Percentiles rank a stretch among this genome's conserved stretches.
These are phyloP conservation scores for Aspergillus hiratsukae DNA, from an alignment of 2,329 filamentous ascomycete genomes.

Conservation along the genomic window DNA sequence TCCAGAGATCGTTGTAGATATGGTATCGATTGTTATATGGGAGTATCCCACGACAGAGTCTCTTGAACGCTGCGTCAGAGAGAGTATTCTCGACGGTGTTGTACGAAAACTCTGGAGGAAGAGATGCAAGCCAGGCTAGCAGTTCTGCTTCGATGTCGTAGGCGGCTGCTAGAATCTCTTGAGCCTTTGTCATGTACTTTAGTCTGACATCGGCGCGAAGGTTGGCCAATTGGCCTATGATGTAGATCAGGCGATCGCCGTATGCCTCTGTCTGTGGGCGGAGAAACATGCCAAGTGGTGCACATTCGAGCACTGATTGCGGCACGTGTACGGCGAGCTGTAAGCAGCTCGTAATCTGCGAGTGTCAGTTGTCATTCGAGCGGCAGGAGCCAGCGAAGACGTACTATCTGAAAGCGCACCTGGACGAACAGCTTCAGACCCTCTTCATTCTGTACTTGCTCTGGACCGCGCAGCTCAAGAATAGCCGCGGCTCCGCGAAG, in stretches of 20 bases:
- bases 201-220: slow-evolving; percentile 31
- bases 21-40: slow-evolving; percentile 52
- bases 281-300: slow-evolving; percentile 26
- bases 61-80: slow-evolving; percentile 34
- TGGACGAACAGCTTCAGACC: slow-evolving; percentile 53
- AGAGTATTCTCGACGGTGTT: slow-evolving; percentile 19
- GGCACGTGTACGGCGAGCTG: slow-evolving; percentile 29
- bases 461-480: slow-evolving; percentile 42
- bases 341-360: slow-evolving; percentile 34
- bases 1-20: slow-evolving; percentile 51
- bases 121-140: slow-evolving; percentile 26
- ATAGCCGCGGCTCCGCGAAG: slow-evolving; percentile 57
- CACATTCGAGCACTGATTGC: slow-evolving; percentile 28
- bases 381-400: slow-evolving; percentile 8
- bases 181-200: slow-evolving; percentile 19
- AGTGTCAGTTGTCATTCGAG: slow-evolving; percentile 4
- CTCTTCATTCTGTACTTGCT: slow-evolving; percentile 38
- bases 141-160: slow-evolving; percentile 32
- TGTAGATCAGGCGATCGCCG: slow-evolving; percentile 26
- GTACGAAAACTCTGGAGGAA: slow-evolving; percentile 27
- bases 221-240: slow-evolving; percentile 27
- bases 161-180: slow-evolving; percentile 28
- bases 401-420: slow-evolving; percentile 54
- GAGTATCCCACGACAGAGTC: slow-evolving; percentile 19
- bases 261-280: slow-evolving; percentile 24